Evolutionary conservation across 2,329 filamentous ascomycete species (phyloP), one percentile per base, ranked within the genome.

Genomic region (Daldinia eschscholtzii): DNA sequence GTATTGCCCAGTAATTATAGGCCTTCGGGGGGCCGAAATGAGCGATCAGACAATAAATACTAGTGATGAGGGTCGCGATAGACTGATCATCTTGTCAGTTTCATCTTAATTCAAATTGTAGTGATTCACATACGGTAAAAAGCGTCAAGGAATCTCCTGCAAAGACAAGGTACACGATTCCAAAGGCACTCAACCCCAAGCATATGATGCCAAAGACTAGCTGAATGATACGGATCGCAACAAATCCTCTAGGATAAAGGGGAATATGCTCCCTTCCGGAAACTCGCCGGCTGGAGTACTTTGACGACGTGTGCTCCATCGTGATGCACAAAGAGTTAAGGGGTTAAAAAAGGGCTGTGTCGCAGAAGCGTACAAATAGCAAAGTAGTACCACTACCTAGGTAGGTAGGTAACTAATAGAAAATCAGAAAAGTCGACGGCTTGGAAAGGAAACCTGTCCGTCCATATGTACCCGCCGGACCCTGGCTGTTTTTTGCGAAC

Each of bases 1-100:
- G 76, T 6, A 85, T 79, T 28, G 84, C 83, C 82, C 85, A 87
- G 77, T 85, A 85, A 76, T 88, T 88, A 77, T 84, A 87, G 20
- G 80, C 72, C 2, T 76, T 75, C n/a, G 81, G 79, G 0, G 78
- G 74, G 23, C 78, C 79, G 41, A 78, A 80, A 46, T 81, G 78
- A n/a, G 83, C 81, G 15, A 83, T 76, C 10, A 87, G 74, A 57
- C 82, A 78, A 78, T 87, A 89, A 67, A 83, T 77, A 55, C 79
- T 80, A 39, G 80, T 76, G 64, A 84, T 78, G 15, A 88, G 55
- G 4, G 84, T 85, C 33, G 80, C 79, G 44, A 86, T 67, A 65
- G 78, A 74, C 83, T 84, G 18, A n/a, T 46, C 39, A 30, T 39
- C 53, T 7, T 41, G 56, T 73, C 13, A 70, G 65, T 55, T 12